Base-by-base conservation (phyloP, 2,329 filamentous ascomycete species). In the Hypoxylon sp. region DNA sequence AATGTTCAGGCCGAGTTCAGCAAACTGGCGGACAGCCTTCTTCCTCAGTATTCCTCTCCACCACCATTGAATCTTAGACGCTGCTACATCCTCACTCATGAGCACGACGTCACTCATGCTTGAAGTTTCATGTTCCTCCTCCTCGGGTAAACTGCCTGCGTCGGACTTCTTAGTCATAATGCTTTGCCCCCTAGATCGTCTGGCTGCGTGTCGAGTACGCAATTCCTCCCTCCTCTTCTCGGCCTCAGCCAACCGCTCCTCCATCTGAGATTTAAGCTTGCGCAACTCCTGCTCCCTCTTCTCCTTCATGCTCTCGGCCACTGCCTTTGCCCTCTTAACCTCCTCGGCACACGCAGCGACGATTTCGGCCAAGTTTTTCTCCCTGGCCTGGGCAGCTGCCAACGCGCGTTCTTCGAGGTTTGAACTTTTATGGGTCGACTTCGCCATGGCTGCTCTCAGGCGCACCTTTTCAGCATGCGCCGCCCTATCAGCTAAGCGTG, bases 381-480 rank as follows among this genome's bases (percentile, higher is more conserved):
- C 91, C 63, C 93, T 87, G 0, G 92, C 91, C 70, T 93, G 87
- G 68, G 93, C 89, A 4, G 92, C 93, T 5, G 93, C 93, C 64
- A 94, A 81, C 2, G 92, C 91, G 55, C 91, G 86, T 79, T 94
- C 92, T 77, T 95, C 92, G 48, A 90, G 92, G 60, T 89, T 85
- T 2, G 87, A 88, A 32, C 82, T 87, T 71, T 90, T 88, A 1
- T 89, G 87, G 5, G 89, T 85, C 2, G 91, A 89, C 79, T 93
- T 94, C 65, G 89, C 91, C 63, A 92, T 79, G 9, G 92, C 92
- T 46, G 92, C 92, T 36, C 92, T 87, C 67, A 93, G 80, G 56
- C 93, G 90, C 14, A 96, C 93, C 77, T 94, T 93, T 79, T 96
- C 93, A 21, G 91, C 93, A 79, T 96, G 92, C 6, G 91, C 91